These are phyloP conservation scores for Mucor racemosus DNA, from an alignment of 371 early-diverging fungal genomes.

Conservation along the genomic window DNA sequence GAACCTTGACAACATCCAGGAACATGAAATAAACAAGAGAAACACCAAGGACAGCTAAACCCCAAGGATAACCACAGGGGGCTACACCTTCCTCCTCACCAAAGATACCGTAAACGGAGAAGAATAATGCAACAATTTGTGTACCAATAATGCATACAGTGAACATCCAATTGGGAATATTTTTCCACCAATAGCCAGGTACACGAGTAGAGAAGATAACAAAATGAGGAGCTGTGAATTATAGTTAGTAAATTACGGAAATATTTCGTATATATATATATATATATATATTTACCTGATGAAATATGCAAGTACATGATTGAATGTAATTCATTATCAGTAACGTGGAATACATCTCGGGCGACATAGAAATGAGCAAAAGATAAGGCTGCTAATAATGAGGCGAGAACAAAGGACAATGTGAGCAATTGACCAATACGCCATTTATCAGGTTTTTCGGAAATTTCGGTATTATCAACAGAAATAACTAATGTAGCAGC, in stretches of 20 bases:
- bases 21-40: conserved; percentile 77
- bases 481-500: conserved; percentile 92
- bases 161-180: conserved; percentile 31
- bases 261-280: background rate
- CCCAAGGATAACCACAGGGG: conserved; percentile 63
- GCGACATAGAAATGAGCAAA: conserved; percentile 86
- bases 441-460: conserved; percentile 90
- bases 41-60: conserved; percentile 64
- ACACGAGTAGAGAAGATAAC: conserved; percentile 91
- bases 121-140: conserved; percentile 87
- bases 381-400: conserved; percentile 76
- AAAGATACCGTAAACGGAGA: conserved; percentile 81
- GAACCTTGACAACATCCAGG: conserved; percentile 87
- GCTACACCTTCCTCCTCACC: conserved; percentile 48
- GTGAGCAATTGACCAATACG: conserved; percentile 87
- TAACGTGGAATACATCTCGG: conserved; percentile 62
- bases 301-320: conserved; percentile 93
- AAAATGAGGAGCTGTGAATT: conserved; percentile 76
- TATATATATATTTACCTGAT: conserved; percentile 53
- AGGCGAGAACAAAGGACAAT: conserved; percentile 75
- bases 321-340: conserved; percentile 61
- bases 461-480: conserved; percentile 90
- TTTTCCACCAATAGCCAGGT: conserved; percentile 84
- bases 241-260: background rate
- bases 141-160: conserved; percentile 79